A percentile compares a stretch with the other conserved stretches of the same genome.
Conservation (phyloP, 805 yeast genomes). For the Groenewaldozyma salmanticensis region DNA sequence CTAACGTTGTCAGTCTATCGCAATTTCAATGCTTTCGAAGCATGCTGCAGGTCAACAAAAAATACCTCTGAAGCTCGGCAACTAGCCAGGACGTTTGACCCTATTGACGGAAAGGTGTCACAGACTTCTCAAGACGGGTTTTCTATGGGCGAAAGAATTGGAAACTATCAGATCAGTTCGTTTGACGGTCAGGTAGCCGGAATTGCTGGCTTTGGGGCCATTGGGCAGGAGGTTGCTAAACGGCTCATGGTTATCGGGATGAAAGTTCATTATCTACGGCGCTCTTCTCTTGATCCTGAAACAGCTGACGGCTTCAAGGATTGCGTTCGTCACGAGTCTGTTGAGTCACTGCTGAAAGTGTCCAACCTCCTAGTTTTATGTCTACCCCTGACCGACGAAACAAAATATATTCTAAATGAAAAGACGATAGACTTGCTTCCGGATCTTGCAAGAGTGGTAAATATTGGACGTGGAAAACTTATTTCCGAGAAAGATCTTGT, state of each 20-base stretch:
- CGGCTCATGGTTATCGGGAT: slow-evolving; percentile 51
- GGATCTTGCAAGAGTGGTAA: slow-evolving; percentile 51
- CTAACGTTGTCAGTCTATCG: slow-evolving; percentile 54
- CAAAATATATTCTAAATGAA: slow-evolving; percentile 44
- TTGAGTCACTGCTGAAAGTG: slow-evolving; percentile 33
- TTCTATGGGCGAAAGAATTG: slow-evolving; percentile 25
- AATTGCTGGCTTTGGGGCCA: slow-evolving; percentile 65
- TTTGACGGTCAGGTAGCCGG: slow-evolving; percentile 45
- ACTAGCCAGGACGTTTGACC: slow-evolving; percentile 10
- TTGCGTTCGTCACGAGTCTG: slow-evolving; percentile 35
- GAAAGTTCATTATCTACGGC: slow-evolving; percentile 51
- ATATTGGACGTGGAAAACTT: slow-evolving; percentile 65
- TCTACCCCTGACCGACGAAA: slow-evolving; percentile 53
- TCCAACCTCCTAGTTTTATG: slow-evolving; percentile 54
- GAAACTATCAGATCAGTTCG: background rate
- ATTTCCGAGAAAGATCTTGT: slow-evolving; percentile 56
- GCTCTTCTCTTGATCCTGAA: slow-evolving; percentile 33
- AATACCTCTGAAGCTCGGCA: slow-evolving; percentile 40
- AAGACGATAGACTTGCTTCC: slow-evolving; percentile 38
- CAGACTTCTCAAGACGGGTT: slow-evolving; percentile 12
- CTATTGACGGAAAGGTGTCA: slow-evolving; percentile 6
- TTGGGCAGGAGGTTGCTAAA: slow-evolving; percentile 54
- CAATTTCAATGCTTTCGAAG: slow-evolving; percentile 40
- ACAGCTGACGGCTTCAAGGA: slow-evolving; percentile 33
- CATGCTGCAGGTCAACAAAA: slow-evolving; percentile 31